Conservation (phyloP, 2,329 filamentous ascomycete species). For the Aspergillus sojae region DNA sequence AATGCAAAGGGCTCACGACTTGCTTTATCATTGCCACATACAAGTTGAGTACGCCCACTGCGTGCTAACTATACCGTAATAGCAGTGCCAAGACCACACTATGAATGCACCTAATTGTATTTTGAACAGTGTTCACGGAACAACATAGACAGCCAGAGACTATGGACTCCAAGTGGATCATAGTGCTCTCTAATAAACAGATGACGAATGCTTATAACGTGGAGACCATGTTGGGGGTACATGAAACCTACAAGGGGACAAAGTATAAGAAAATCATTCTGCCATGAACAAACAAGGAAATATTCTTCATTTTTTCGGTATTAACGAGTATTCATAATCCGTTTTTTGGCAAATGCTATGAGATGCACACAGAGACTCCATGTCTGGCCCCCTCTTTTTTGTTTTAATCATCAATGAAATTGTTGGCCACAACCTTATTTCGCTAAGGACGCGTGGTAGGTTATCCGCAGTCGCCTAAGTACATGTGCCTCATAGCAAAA, state of each 20-base stretch:
- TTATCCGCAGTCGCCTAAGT: constrained; percentile 45
- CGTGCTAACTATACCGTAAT: background rate
- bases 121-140: background rate
- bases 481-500: constrained; percentile 47
- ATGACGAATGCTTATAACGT: background rate
- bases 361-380: constrained; percentile 20
- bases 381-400: constrained; percentile 32
- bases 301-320: constrained; percentile 7
- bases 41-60: background rate
- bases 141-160: background rate
- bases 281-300: constrained; percentile 4
- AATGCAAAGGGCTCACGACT: background rate
- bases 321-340: background rate
- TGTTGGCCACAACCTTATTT: constrained; percentile 45
- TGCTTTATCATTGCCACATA: background rate
- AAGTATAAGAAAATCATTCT: background rate
- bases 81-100: background rate
- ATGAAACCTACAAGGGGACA: background rate
- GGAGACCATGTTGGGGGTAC: background rate
- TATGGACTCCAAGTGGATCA: background rate
- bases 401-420: constrained; percentile 33
- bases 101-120: background rate
- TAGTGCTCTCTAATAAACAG: background rate
- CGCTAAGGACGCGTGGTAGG: constrained; percentile 41
- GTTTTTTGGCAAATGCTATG: constrained; percentile 4